Evolutionary conservation across 441 rosid genomes (phyloP).

Genomic region (Syzygium syzygioides): DNA sequence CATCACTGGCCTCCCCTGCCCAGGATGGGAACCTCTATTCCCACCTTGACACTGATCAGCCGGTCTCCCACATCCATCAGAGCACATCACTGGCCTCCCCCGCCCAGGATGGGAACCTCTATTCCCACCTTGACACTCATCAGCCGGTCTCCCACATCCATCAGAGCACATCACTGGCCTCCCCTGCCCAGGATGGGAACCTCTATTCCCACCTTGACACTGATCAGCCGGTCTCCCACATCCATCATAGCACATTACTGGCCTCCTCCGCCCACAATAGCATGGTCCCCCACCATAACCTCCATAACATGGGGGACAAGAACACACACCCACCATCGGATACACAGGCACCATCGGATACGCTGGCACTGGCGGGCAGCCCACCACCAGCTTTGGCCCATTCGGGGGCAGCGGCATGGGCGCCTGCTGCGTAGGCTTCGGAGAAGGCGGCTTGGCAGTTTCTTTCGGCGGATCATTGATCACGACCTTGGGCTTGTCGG

Average conservation of each 20-base stretch:
- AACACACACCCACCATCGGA: conserved; percentile 19
- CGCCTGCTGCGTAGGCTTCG: too few species aligned
- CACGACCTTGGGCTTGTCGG: not conserved
- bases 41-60: conserved; percentile 55
- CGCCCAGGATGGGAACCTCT: conserved; percentile 9
- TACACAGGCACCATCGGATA: not conserved
- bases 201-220: too few species aligned
- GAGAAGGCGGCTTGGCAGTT: too few species aligned
- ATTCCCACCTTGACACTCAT: too few species aligned
- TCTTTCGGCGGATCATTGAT: too few species aligned
- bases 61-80: conserved; percentile 38
- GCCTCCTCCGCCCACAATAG: not conserved
- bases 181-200: too few species aligned
- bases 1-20: not conserved
- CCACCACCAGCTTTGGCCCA: not conserved
- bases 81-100: conserved; percentile 12
- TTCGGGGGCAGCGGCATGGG: too few species aligned
- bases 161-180: too few species aligned
- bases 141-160: too few species aligned
- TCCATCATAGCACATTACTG: conserved; percentile 21
- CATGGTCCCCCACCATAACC: conserved; percentile 22
- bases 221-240: conserved; percentile 45
- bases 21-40: conserved; percentile 4
- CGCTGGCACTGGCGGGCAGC: not conserved
- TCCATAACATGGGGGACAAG: conserved; percentile 24